A percentile compares a stretch with the other conserved stretches of the same genome.
Conservation (phyloP, 805 yeast species). For the Candida orba region DNA sequence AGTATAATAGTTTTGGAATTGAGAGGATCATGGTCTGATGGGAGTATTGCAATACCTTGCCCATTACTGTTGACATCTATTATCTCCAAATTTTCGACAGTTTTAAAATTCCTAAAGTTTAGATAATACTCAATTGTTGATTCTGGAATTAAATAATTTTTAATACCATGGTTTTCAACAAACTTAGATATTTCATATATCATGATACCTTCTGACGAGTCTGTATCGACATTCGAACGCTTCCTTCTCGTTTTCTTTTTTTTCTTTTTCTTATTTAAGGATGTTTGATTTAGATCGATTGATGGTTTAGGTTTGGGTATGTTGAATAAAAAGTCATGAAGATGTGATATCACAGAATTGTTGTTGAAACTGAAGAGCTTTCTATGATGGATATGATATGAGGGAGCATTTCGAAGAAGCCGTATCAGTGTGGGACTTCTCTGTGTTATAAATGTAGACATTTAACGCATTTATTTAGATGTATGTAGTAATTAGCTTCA, state of each 20-base stretch:
- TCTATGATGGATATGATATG: background rate
- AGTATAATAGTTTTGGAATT: slow-evolving; percentile 50
- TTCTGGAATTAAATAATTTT: slow-evolving; percentile 1
- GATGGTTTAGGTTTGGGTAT: too few species aligned
- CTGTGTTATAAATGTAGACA: too few species aligned
- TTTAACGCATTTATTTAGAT: too few species aligned
- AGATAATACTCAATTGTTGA: slow-evolving; percentile 4
- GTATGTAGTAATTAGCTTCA: too few species aligned
- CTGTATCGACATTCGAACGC: slow-evolving; percentile 3
- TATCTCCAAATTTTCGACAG: slow-evolving; percentile 46
- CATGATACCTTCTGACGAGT: slow-evolving; percentile 7
- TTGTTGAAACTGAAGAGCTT: background rate
- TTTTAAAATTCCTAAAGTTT: slow-evolving; percentile 1
- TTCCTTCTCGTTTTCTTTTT: slow-evolving; percentile 1
- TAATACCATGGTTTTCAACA: background rate
- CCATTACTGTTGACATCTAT: slow-evolving; percentile 54
- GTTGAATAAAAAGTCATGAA: background rate
- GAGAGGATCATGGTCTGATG: slow-evolving; percentile 41
- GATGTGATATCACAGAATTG: slow-evolving; percentile 22
- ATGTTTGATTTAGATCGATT: background rate
- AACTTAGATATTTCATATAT: slow-evolving; percentile 4
- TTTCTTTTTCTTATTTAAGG: background rate
- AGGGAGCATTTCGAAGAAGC: background rate
- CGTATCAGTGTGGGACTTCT: background rate
- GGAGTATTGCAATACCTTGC: slow-evolving; percentile 69